Evolutionary conservation across 2,329 filamentous ascomycete genomes (phyloP).

Genomic region (Epichloe sibirici): DNA sequence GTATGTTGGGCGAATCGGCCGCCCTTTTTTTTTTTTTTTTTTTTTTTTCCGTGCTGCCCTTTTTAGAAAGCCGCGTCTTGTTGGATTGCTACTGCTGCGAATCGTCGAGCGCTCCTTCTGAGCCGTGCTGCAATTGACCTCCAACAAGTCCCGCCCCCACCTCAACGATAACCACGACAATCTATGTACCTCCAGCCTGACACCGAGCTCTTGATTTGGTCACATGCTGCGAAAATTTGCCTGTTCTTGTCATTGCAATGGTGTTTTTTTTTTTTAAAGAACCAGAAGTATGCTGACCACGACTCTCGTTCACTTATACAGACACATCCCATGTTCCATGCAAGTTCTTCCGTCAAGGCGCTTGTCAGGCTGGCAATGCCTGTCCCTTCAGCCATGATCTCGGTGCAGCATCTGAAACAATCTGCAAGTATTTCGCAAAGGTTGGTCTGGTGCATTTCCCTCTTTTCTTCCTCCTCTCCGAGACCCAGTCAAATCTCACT

Average conservation of each 20-base stretch:
- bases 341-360: constrained; percentile 97
- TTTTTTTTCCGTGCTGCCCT: neutral
- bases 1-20: constrained; percentile 18
- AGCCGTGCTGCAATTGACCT: neutral
- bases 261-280: neutral
- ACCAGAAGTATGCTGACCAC: neutral
- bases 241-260: too few species aligned
- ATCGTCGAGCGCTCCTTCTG: neutral
- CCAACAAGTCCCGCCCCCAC: constrained; percentile 5
- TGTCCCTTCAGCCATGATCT: constrained; percentile 96
- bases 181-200: neutral
- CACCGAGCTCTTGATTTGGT: too few species aligned
- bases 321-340: constrained; percentile 96
- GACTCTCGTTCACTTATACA: constrained; percentile 23
- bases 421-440: constrained; percentile 99
- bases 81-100: neutral
- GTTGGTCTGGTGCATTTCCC: constrained; percentile 33
- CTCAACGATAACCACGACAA: neutral
- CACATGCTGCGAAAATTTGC: too few species aligned
- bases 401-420: constrained; percentile 69
- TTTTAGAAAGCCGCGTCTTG: neutral
- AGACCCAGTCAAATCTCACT: too few species aligned
- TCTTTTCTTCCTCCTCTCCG: neutral
- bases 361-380: constrained; percentile 88
- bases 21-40: neutral